These are phyloP conservation scores for Ascocoryne sarcoides DNA, from an alignment of 2,329 filamentous ascomycete species.

Conservation along the genomic window DNA sequence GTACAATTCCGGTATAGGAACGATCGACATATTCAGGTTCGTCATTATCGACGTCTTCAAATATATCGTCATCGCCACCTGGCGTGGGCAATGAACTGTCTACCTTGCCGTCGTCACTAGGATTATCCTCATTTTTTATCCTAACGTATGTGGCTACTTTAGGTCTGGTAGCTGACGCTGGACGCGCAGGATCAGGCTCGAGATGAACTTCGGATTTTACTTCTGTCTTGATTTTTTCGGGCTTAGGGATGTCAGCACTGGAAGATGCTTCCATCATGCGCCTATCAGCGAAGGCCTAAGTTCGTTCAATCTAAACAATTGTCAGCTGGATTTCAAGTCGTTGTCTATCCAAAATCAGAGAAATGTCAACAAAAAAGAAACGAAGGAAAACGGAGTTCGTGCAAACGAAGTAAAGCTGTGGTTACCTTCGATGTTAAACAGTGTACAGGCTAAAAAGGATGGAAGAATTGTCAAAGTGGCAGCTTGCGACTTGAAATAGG, in stretches of 20 bases:
- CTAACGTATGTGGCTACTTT: background rate
- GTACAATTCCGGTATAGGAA: constrained; percentile 17
- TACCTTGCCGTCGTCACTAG: constrained; percentile 14
- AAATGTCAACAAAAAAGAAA: too few species aligned
- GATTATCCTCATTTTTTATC: constrained; percentile 15
- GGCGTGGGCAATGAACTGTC: constrained; percentile 6
- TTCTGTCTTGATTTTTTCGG: background rate
- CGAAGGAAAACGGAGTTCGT: too few species aligned
- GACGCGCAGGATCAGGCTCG: constrained; percentile 2
- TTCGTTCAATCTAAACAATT: too few species aligned
- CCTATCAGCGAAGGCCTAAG: background rate
- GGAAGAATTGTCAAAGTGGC: too few species aligned
- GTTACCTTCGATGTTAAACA: too few species aligned
- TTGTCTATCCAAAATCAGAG: too few species aligned
- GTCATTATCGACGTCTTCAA: constrained; percentile 23
- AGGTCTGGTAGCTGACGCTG: background rate
- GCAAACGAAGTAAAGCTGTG: too few species aligned
- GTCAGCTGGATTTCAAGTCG: too few species aligned
- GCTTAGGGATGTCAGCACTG: background rate
- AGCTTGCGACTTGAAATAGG: too few species aligned
- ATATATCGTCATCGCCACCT: constrained; percentile 17
- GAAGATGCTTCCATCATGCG: background rate
- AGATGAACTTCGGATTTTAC: constrained; percentile 7
- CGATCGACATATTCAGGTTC: constrained; percentile 19
- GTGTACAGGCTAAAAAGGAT: too few species aligned